Evolutionary conservation across 2,329 filamentous ascomycete genomes (phyloP).

Genomic region (Taxawa tesnikishii): DNA sequence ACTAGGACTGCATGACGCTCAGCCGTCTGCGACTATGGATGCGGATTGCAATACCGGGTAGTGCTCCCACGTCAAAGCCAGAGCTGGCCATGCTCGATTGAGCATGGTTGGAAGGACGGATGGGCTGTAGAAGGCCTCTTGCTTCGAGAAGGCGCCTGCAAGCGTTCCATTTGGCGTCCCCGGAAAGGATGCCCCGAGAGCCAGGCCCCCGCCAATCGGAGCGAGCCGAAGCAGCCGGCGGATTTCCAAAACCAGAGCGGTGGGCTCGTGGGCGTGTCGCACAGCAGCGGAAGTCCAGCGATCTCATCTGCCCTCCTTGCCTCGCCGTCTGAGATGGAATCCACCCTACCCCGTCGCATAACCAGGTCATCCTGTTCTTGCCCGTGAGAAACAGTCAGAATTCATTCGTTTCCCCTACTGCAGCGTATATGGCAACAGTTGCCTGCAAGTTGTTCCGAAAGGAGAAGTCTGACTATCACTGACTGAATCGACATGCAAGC

Average conservation of each 20-base stretch:
- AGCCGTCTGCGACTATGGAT: conserved; percentile 3
- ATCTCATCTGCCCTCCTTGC: neutral
- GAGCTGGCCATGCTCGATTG: conserved; percentile 2
- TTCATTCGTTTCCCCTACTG: neutral
- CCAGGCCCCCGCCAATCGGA: neutral
- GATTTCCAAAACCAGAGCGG: neutral
- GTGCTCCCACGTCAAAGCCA: conserved; percentile 1
- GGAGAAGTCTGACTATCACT: neutral
- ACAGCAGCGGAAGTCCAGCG: neutral
- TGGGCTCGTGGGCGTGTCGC: neutral
- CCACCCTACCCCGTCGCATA: neutral
- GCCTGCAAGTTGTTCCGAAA: neutral
- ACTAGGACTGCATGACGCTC: neutral
- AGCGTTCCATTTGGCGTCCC: neutral
- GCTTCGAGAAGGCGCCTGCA: neutral
- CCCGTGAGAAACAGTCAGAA: neutral
- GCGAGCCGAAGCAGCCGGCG: neutral
- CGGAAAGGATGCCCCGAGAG: neutral
- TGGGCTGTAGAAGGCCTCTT: neutral
- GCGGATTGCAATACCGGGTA: conserved; percentile 2
- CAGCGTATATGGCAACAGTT: neutral
- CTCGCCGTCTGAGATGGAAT: no score
- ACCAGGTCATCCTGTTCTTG: neutral
- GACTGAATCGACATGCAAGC: neutral
- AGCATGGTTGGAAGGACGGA: conserved; percentile 1